Evolutionary conservation across 1,139 yeast species (phyloP).

Genomic region (Hanseniaspora gamundiae): DNA sequence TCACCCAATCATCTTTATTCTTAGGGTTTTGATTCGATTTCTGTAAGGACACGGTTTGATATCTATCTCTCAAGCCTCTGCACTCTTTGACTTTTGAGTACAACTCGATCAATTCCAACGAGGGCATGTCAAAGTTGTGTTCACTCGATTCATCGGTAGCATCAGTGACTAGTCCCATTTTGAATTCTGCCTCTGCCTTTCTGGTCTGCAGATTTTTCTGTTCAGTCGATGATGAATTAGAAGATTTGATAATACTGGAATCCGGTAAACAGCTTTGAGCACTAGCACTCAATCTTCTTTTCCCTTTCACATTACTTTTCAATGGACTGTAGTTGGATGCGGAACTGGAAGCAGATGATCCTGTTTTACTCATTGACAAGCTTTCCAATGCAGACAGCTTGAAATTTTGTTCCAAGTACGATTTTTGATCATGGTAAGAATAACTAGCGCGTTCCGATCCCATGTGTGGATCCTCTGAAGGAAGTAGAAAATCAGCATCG

Average conservation of each 20-base stretch:
- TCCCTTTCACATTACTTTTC: constrained; percentile 2
- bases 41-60: constrained; percentile 62
- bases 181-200: not conserved
- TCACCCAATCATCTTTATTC: constrained; percentile 53
- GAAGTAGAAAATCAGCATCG: constrained; percentile 6
- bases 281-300: constrained; percentile 6
- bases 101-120: constrained; percentile 57
- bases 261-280: constrained; percentile 7
- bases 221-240: not conserved
- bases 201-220: not conserved
- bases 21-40: constrained; percentile 72
- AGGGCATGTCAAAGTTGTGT: constrained; percentile 23
- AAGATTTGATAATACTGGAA: constrained; percentile 1
- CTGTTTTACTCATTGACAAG: not conserved
- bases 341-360: not conserved
- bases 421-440: constrained; percentile 23
- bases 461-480: constrained; percentile 6
- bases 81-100: constrained; percentile 63
- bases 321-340: constrained; percentile 5
- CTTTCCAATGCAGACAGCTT: constrained; percentile 21
- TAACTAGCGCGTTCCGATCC: constrained; percentile 17
- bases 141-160: not conserved
- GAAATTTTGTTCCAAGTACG: constrained; percentile 20
- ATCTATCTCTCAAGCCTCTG: constrained; percentile 64
- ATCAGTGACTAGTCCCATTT: constrained; percentile 1